Evolutionary conservation across 495 filamentous ascomycete species (phyloP), one percentile per base, ranked within the genome.

Genomic region (Terfezia claveryi): DNA sequence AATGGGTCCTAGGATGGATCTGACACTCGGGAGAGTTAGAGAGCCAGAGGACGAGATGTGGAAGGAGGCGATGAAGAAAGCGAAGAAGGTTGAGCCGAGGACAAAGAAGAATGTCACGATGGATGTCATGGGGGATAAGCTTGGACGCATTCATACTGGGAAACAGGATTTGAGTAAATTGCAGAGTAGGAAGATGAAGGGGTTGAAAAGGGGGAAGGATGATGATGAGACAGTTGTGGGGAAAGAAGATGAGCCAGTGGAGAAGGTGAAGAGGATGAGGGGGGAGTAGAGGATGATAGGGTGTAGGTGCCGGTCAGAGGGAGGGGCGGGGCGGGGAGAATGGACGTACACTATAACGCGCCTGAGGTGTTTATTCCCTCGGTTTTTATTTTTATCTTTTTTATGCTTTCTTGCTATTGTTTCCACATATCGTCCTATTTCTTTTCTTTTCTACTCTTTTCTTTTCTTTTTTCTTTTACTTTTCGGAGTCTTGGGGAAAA

Each of bases 161-260:
- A 87, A 83, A 73, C 85, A 95, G 69, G 89, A 96, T 70, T 74
- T 98, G 38, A 73, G 72, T 56, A 75, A 80, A 57, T 67, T 98
- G 69, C 91, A 96, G 77, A 94, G 86, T 50, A 77, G 91, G 64
- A 98, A 98, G 80, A 95, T 98, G 88, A 98, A 98, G 79, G 91
- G 91, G 56, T 68, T 98, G 59, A 96, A 96, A 77, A 73, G 92
- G 52, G 74, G 75, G 27, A 70, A 80, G 17, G 78, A 72, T 2
- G 73, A 69, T 23, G 73, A 69, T 32, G 70, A 69, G 27, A 32
- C 4, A 4, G 27, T 32, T 58, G 58, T 62, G 9, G 62, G 59
- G 53, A 51, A 55, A 44, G 56, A 58, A 38, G 58, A 61, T 37
- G 61, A 58, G 37, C 54, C 55, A 38, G 57, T 56, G 54, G 53